Conservation (phyloP, 768 basidiomycete species). For the Russula ochroleuca region DNA sequence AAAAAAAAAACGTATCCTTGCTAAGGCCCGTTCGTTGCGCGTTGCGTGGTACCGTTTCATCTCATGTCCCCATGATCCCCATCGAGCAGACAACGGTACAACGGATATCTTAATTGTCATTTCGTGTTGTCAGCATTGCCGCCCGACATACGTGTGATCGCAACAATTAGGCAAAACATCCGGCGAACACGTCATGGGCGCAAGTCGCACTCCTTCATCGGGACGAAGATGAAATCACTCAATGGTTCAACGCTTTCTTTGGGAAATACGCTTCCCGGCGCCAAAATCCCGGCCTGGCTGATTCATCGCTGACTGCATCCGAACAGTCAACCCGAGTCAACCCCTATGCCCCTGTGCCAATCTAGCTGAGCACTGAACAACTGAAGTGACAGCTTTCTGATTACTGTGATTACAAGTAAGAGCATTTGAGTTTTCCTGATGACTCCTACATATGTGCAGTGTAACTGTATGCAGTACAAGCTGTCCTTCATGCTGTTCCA, state of each 20-base stretch:
- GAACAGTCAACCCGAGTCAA: too few species aligned
- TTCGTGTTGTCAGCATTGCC: neutral
- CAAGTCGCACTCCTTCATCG: neutral
- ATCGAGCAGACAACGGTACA: too few species aligned
- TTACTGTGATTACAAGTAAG: too few species aligned
- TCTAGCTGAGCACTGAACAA: too few species aligned
- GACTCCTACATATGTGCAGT: too few species aligned
- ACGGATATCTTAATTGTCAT: neutral
- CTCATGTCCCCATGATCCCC: too few species aligned
- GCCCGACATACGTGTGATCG: neutral
- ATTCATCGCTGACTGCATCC: neutral
- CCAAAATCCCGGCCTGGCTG: neutral
- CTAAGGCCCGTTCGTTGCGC: neutral
- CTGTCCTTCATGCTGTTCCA: too few species aligned
- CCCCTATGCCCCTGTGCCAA: too few species aligned
- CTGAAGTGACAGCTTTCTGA: too few species aligned
- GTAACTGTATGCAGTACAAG: too few species aligned
- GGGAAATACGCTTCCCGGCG: neutral
- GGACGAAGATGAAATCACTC: neutral
- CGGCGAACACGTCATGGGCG: slow-evolving; percentile 7
- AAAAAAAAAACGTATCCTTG: neutral
- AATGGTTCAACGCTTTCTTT: neutral
- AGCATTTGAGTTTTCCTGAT: too few species aligned
- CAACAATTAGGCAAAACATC: neutral
- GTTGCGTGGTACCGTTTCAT: too few species aligned